Evolutionary conservation across 2,329 filamentous ascomycete genomes (phyloP).

Genomic region (Claviceps spartinae): DNA sequence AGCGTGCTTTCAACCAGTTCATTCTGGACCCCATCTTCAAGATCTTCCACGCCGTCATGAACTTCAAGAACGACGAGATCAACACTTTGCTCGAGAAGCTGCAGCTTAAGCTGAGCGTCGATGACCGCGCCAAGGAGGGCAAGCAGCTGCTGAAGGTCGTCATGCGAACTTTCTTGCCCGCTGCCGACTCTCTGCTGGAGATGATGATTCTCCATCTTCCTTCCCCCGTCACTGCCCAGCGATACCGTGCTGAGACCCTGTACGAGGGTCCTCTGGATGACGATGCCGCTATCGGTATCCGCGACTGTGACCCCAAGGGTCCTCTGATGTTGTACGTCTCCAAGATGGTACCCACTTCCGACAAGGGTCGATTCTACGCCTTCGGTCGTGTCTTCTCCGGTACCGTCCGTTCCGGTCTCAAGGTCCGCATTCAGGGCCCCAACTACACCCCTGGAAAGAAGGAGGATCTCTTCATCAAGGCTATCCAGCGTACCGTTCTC

Average conservation of each 20-base stretch:
- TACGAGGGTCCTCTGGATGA: conserved; percentile 97
- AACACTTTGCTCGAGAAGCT: conserved; percentile 78
- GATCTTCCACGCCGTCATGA: conserved; percentile 93
- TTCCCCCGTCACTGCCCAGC: conserved; percentile 89
- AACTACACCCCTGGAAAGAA: conserved; percentile 98
- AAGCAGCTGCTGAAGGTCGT: conserved; percentile 96
- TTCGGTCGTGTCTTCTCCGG: conserved; percentile 99
- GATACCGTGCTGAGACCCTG: conserved; percentile 94
- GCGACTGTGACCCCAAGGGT: conserved; percentile 94
- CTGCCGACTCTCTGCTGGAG: conserved; percentile 94
- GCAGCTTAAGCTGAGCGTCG: conserved; percentile 72
- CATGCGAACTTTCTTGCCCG: conserved; percentile 98
- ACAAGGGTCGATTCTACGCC: conserved; percentile 99
- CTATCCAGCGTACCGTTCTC: conserved; percentile 97
- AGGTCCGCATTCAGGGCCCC: conserved; percentile 99
- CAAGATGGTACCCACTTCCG: conserved; percentile 99
- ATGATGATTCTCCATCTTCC: conserved; percentile 99
- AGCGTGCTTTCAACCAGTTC: conserved; percentile 99
- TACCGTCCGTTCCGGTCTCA: conserved; percentile 93
- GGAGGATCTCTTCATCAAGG: conserved; percentile 98
- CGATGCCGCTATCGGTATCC: conserved; percentile 87
- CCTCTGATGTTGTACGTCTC: conserved; percentile 99
- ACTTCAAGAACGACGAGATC: conserved; percentile 96
- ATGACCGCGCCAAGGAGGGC: conserved; percentile 90
- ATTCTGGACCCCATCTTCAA: conserved; percentile 99